Conservation (phyloP, 352 stramenopile species). For the Phytophthora boehmeriae region DNA sequence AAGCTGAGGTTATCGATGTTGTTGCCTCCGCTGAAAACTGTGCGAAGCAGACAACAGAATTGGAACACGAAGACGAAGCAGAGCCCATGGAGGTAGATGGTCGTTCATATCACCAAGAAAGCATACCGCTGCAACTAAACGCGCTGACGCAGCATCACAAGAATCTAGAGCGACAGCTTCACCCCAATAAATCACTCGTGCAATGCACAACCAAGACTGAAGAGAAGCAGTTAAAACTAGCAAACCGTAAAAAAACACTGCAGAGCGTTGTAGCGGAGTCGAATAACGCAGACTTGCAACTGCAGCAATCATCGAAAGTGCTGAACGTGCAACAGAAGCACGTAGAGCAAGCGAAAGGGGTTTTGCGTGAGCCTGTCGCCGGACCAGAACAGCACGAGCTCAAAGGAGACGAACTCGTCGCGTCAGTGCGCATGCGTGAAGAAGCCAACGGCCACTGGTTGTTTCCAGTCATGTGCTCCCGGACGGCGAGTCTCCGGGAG, state of each 20-base stretch:
- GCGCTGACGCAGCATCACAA: neutral
- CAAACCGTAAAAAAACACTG: no score
- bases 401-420: conserved; percentile 25
- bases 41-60: neutral
- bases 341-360: neutral
- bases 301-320: neutral
- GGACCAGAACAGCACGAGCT: conserved; percentile 17
- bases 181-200: no score
- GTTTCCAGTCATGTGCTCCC: conserved; percentile 32
- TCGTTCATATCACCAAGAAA: neutral
- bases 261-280: no score
- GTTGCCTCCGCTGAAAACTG: neutral
- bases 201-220: no score
- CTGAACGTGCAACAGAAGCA: neutral
- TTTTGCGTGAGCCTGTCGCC: conserved; percentile 9
- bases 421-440: conserved; percentile 21
- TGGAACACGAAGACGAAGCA: neutral
- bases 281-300: neutral
- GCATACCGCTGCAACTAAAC: neutral
- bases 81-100: conserved; percentile 16
- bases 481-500: conserved; percentile 19
- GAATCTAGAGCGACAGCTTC: neutral
- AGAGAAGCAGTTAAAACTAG: no score
- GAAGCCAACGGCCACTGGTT: conserved; percentile 16
- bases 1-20: neutral